Base-by-base conservation (phyloP, 2,329 filamentous ascomycete species). In the Mycosphaerella sp. region DNA sequence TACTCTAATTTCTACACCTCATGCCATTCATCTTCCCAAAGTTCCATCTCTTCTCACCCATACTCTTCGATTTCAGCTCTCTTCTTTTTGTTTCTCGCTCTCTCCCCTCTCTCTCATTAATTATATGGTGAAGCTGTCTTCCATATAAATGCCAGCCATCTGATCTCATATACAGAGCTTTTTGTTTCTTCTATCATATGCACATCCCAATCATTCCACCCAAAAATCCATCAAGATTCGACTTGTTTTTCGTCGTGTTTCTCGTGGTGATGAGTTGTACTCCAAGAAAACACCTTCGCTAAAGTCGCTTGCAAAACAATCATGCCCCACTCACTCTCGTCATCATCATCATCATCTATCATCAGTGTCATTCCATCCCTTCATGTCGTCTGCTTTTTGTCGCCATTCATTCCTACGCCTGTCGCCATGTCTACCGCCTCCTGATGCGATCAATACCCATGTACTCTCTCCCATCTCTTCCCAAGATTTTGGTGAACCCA, bases 381-480 rank as follows among this genome's bases (percentile, higher is more conserved):
- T 25, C 21, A 25, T 25, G 3, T 25, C 21, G 21, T 25, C 21
- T 25, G 5, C 21, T 25, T n/a, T n/a, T n/a, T n/a, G n/a, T n/a
- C 21, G 21, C 21, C 21, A 25, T 5, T 25, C 3, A 25, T 25
- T 1, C 21, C 21, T 25, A 25, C 21, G 21, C 21, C 21, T 6
- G 7, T 25, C 21, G 21, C 21, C 21, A 25, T 25, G 21, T 25
- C 40, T 35, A 50, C 17, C 17, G 25, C 14, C 28, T 21, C 40
- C 56, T 48, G 6, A 81, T 69, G 13, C 79, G 74, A 63, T 84
- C 80, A 55, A 84, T 75, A 0, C 80, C 80, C 9, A 81, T 66
- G 64, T 79, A 79, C 58, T 82, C 79, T 50, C 73, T 73, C 1
- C 79, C 80, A 62, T 83, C 80, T 21, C 79, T 70, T 0, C 80